Evolutionary conservation across 1,284 basidiomycete species (phyloP).

Genomic region (Cystobasidium slooffiae): DNA sequence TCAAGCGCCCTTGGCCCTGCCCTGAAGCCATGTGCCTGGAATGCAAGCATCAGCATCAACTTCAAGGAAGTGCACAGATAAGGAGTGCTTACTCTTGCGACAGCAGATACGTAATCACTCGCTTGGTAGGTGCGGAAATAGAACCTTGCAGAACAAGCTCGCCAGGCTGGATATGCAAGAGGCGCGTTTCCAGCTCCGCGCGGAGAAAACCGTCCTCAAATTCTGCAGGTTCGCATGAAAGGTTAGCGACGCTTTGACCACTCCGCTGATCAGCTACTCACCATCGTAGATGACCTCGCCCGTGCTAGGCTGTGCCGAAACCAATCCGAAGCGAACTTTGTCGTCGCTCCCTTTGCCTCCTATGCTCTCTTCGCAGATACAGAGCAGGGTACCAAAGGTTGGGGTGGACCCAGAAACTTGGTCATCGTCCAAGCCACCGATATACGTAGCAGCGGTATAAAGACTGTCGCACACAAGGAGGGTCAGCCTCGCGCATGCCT

Average conservation of each 20-base stretch:
- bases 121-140: slow-evolving; percentile 44
- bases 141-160: slow-evolving; percentile 73
- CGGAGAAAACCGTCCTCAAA: slow-evolving; percentile 74
- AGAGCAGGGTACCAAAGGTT: slow-evolving; percentile 64
- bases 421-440: slow-evolving; percentile 71
- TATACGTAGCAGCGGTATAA: slow-evolving; percentile 63
- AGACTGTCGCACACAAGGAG: slow-evolving; percentile 28
- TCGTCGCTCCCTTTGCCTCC: slow-evolving; percentile 65
- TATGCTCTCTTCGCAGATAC: slow-evolving; percentile 68
- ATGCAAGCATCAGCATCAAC: not conserved
- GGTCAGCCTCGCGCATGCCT: not conserved
- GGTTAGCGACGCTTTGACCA: no score
- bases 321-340: slow-evolving; percentile 70
- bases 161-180: slow-evolving; percentile 79
- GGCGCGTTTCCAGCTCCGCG: slow-evolving; percentile 85
- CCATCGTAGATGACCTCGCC: slow-evolving; percentile 93
- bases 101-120: slow-evolving; percentile 61
- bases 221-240: not conserved
- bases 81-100: slow-evolving; percentile 54
- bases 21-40: slow-evolving; percentile 16
- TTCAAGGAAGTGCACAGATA: not conserved
- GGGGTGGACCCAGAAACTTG: slow-evolving; percentile 59
- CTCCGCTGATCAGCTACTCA: slow-evolving; percentile 52
- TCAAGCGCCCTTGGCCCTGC: slow-evolving; percentile 13
- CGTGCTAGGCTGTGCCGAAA: slow-evolving; percentile 81